Evolutionary conservation across 192 early-diverging fungal species (phyloP).

Genomic region (Kickxella alabastrina): DNA sequence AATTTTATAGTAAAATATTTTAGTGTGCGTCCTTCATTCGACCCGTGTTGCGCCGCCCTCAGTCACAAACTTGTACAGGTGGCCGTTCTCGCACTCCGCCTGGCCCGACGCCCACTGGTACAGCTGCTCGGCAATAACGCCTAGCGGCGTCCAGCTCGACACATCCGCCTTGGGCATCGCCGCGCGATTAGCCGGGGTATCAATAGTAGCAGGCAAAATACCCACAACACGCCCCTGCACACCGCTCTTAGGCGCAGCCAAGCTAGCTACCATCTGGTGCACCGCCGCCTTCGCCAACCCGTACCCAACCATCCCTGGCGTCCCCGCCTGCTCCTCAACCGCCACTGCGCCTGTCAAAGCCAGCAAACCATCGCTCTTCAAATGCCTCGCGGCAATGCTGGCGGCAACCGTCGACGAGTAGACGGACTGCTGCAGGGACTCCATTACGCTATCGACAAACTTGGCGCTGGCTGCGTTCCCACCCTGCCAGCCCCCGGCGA

Average conservation of each 20-base stretch:
- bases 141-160: slow-evolving; percentile 80
- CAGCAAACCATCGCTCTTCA: slow-evolving; percentile 70
- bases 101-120: slow-evolving; percentile 24
- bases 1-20: too few species aligned
- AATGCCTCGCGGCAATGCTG: slow-evolving; percentile 64
- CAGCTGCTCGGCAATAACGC: slow-evolving; percentile 55
- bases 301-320: slow-evolving; percentile 83
- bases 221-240: slow-evolving; percentile 73
- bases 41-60: slow-evolving; percentile 15
- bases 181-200: slow-evolving; percentile 88
- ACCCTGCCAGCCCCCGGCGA: slow-evolving; percentile 95
- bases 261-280: slow-evolving; percentile 79
- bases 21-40: too few species aligned
- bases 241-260: slow-evolving; percentile 65
- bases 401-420: slow-evolving; percentile 81
- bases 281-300: slow-evolving; percentile 92
- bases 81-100: slow-evolving; percentile 22
- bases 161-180: slow-evolving; percentile 81
- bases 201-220: slow-evolving; percentile 71
- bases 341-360: slow-evolving; percentile 69
- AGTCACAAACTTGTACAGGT: slow-evolving; percentile 35
- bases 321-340: slow-evolving; percentile 63
- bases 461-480: slow-evolving; percentile 71
- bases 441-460: slow-evolving; percentile 64
- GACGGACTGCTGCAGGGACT: slow-evolving; percentile 81